Evolutionary conservation across 148 eudicot species (phyloP), one percentile per base, ranked within the genome.

Genomic region (Euryodendron excelsum): DNA sequence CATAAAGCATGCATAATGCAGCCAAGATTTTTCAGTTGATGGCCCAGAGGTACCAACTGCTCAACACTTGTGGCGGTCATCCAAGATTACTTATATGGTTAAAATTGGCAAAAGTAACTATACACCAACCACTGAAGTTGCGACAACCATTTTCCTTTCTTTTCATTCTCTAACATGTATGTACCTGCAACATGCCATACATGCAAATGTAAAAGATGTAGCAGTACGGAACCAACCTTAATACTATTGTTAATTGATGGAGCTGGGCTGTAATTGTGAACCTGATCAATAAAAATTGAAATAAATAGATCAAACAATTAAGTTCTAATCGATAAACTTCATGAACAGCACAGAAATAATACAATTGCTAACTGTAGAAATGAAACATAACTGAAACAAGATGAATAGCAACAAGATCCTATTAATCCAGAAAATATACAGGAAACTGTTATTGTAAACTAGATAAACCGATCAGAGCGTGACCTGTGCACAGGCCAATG

Each of bases 221-320:
- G 53, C 58, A 17, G 69, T 2, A 44, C 37, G 9, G 12, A 30
- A 82, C 86, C 34, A 67, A 92, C 97, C 94, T 93, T 96, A 73
- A 94, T 94, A 77, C 98, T 94, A 77, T 89, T 94, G 87, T 94
- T 94, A 34, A 94, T 90, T 74, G 97, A 74, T 77, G 98, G 97
- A 41, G 83, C 78, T 1, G 92, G 95, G 72, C 87, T 80, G 78
- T 89, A 91, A 86, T 94, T 94, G 76, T 91, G 90, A 55, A 94
- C 99, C 96, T 93, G 89, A 71, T 74, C 30, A 77, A 84, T 36
- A 59, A 78, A 60, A 80, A 65, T 4, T 55, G 47, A 41, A 61
- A 78, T 12, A 17, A 56, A 52, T 1, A 56, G n/a, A 70, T 66
- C 37, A 80, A 17, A 53, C 15, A 41, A 82, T 56, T 61, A 30